These are phyloP conservation scores for Coemansia sp. DNA, from an alignment of 192 early-diverging fungal species.

Conservation along the genomic window DNA sequence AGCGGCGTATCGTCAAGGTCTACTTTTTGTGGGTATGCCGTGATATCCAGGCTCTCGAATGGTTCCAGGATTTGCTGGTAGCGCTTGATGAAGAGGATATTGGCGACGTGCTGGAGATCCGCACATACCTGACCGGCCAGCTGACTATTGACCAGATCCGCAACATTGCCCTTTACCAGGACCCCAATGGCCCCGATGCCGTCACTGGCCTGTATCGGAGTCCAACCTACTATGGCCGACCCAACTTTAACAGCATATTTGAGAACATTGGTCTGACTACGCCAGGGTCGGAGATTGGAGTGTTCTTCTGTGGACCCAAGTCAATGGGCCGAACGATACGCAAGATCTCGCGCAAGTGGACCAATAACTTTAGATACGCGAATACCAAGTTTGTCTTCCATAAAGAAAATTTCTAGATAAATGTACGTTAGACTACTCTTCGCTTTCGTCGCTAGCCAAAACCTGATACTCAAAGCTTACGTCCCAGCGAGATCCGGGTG, in stretches of 20 bases:
- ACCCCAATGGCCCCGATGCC: constrained; percentile 64
- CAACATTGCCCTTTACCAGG: constrained; percentile 65
- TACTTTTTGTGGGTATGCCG: constrained; percentile 75
- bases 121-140: constrained; percentile 68
- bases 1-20: constrained; percentile 46
- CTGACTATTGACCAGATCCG: constrained; percentile 63
- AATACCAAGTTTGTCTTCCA: constrained; percentile 65
- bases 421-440: not conserved
- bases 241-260: constrained; percentile 75
- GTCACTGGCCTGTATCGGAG: constrained; percentile 68
- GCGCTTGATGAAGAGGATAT: constrained; percentile 64
- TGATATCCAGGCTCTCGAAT: constrained; percentile 65
- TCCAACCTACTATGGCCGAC: constrained; percentile 77
- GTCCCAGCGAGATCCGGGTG: constrained; percentile 79
- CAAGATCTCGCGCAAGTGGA: constrained; percentile 45
- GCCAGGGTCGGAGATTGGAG: constrained; percentile 66
- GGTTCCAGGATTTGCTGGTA: constrained; percentile 68
- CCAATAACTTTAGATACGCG: constrained; percentile 50
- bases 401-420: constrained; percentile 68
- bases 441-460: constrained; percentile 33
- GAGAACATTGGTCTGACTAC: constrained; percentile 58
- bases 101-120: constrained; percentile 64
- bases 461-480: constrained; percentile 71
- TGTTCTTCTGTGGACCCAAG: constrained; percentile 84
- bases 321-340: constrained; percentile 64